Base-by-base conservation (phyloP, 495 filamentous ascomycete species). In the Penicillium salamii region DNA sequence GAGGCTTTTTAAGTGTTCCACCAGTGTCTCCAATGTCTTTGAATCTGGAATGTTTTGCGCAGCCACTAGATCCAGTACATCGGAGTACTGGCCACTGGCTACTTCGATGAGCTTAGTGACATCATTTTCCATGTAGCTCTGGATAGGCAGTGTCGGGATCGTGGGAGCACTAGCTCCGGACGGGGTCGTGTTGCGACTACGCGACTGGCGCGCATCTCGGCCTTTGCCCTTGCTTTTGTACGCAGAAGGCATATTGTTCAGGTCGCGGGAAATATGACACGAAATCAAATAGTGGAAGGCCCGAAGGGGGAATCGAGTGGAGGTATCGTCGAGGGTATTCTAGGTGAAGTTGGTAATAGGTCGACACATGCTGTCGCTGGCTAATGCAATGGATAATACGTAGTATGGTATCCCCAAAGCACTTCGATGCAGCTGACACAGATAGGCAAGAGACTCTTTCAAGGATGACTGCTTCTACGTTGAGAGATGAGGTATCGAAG, bases 161-260 rank as follows among this genome's bases (percentile, higher is more conserved):
- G 76, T 65, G 7, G 67, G 62, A 36, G 63, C 73, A 33, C 76
- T 72, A 54, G 74, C 65, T 15, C 61, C 69, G 32, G 86, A 87
- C 52, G 90, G 90, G 3, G 90, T 95, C 9, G 89, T 91, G 67
- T 93, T 92, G 57, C 90, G 86, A 61, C 88, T 92, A 46, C 85
- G 84, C 58, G 88, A 88, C 51, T 82, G 84, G 48, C 89, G 84
- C 39, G 74, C 79, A 56, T 84, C 84, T 49, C 83, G 78, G 42
- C 63, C 78, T 78, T 90, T 90, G 55, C 85, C 80, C 53, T 89
- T 90, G 50, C 88, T 85, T 68, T 91, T 91, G 46, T 65, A 69
- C 29, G 74, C 71, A 13, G 71, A 61, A 8, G 74, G 76, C 77
- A 79, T 80, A 29, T 23, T 67, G 7, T 18, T 38, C 34, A 14